These are phyloP conservation scores for Spongispora temasekensis DNA, from an alignment of 1,284 basidiomycete species.

Conservation along the genomic window DNA sequence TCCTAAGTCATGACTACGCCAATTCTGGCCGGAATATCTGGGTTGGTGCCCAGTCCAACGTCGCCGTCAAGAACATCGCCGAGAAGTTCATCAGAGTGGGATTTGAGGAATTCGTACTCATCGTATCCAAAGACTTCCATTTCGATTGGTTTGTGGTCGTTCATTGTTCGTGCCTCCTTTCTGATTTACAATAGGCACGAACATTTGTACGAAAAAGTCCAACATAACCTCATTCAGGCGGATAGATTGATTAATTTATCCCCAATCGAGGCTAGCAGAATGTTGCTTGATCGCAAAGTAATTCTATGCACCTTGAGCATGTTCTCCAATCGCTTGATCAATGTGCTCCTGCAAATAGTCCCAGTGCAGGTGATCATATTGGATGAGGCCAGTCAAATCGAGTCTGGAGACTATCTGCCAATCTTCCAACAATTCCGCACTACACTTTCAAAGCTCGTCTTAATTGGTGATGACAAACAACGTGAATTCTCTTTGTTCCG, in stretches of 20 bases:
- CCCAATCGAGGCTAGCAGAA: conserved; percentile 14
- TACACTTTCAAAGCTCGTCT: conserved; percentile 61
- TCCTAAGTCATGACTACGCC: conserved; percentile 39
- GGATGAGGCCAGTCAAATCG: conserved; percentile 69
- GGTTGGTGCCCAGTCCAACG: conserved; percentile 70
- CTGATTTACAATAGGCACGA: conserved; percentile 59
- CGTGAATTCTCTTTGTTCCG: conserved; percentile 42
- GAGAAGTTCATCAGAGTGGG: conserved; percentile 42
- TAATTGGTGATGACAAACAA: conserved; percentile 79
- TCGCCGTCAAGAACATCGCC: conserved; percentile 58
- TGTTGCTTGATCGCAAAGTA: conserved; percentile 48
- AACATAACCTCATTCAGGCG: conserved; percentile 51
- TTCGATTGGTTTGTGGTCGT: conserved; percentile 53
- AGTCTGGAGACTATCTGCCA: conserved; percentile 59
- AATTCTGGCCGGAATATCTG: conserved; percentile 45
- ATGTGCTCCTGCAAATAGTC: conserved; percentile 36
- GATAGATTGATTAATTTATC: conserved; percentile 39
- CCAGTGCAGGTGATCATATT: conserved; percentile 56
- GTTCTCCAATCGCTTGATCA: conserved; percentile 39
- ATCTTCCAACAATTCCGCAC: conserved; percentile 46
- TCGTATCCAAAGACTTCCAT: conserved; percentile 48
- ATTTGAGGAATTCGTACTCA: conserved; percentile 41
- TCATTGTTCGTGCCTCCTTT: neutral
- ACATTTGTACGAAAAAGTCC: conserved; percentile 56
- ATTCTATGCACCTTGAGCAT: conserved; percentile 57